phyloP scores from a whole-genome alignment of 2,329 filamentous ascomycete genomes.

The Coniella lustricola region DNA sequence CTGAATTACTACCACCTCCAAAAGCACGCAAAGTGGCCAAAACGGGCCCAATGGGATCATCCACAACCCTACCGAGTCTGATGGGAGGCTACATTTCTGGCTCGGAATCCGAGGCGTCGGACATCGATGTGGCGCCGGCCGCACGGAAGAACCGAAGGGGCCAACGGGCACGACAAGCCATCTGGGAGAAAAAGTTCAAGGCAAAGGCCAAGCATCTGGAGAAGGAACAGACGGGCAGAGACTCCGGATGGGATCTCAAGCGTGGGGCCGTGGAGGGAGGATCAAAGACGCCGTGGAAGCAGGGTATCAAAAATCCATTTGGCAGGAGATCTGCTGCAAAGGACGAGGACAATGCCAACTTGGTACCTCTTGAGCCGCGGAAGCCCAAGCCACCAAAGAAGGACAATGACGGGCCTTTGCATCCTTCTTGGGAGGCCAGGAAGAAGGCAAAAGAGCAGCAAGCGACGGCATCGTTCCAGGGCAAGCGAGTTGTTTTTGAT shows the following conservation, averaged over 20 bases:
- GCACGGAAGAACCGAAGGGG: conserved; percentile 67
- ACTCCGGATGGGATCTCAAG: conserved; percentile 52
- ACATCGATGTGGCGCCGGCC: conserved; percentile 53
- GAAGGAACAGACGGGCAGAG: conserved; percentile 32
- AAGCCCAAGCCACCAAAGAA: conserved; percentile 8
- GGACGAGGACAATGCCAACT: neutral
- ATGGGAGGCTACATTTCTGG: conserved; percentile 77
- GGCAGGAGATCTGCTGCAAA: conserved; percentile 17
- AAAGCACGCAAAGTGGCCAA: conserved; percentile 24
- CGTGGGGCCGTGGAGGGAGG: conserved; percentile 45
- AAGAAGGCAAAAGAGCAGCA: conserved; percentile 54
- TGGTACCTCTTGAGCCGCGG: conserved; percentile 1
- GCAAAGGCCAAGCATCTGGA: conserved; percentile 60
- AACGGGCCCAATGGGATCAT: conserved; percentile 16
- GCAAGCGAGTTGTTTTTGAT: conserved; percentile 54
- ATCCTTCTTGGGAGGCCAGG: conserved; percentile 59
- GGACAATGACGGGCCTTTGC: conserved; percentile 37
- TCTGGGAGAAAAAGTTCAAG: conserved; percentile 77
- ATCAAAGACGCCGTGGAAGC: conserved; percentile 46
- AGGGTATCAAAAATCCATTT: conserved; percentile 33
- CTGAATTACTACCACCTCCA: conserved; percentile 16
- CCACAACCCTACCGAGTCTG: conserved; percentile 66
- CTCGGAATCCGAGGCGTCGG: conserved; percentile 58
- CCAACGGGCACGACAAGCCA: conserved; percentile 69
- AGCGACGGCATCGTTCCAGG: conserved; percentile 45